Conservation (phyloP, 2,329 filamentous ascomycete species). For the Trichoderma semiorbis region DNA sequence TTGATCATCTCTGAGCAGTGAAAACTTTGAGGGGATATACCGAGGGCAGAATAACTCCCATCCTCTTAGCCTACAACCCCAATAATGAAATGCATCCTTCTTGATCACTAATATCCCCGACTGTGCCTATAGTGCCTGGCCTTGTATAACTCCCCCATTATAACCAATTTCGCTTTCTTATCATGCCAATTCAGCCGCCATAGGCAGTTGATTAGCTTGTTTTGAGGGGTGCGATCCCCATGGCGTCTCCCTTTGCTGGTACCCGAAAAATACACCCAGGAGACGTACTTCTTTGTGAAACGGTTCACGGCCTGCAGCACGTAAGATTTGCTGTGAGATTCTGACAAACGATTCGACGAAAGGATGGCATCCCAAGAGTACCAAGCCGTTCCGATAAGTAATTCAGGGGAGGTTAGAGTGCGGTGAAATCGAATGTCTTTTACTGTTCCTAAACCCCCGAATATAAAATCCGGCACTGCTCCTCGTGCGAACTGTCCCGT, state of each 20-base stretch:
- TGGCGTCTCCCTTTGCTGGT: neutral
- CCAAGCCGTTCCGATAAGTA: neutral
- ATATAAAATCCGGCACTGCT: neutral
- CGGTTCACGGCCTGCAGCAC: accelerated
- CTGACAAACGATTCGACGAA: neutral
- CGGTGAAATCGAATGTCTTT: neutral
- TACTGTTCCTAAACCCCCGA: neutral
- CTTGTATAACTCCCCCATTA: neutral
- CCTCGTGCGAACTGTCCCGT: too few species aligned
- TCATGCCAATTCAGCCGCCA: neutral
- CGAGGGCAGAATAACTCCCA: too few species aligned
- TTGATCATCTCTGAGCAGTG: accelerated
- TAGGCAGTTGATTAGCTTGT: neutral
- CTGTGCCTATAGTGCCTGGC: accelerated
- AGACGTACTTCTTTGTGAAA: neutral
- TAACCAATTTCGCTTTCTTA: neutral
- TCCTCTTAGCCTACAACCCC: too few species aligned
- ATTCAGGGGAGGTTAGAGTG: accelerated
- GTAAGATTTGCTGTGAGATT: neutral
- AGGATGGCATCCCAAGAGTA: neutral
- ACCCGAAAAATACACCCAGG: neutral
- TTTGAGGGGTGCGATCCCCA: neutral
- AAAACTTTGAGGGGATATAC: too few species aligned
- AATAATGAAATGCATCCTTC: too few species aligned
- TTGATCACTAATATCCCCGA: too few species aligned